These are phyloP conservation scores for Phytophthora aleatoria DNA, from an alignment of 352 stramenopile species.

Conservation along the genomic window DNA sequence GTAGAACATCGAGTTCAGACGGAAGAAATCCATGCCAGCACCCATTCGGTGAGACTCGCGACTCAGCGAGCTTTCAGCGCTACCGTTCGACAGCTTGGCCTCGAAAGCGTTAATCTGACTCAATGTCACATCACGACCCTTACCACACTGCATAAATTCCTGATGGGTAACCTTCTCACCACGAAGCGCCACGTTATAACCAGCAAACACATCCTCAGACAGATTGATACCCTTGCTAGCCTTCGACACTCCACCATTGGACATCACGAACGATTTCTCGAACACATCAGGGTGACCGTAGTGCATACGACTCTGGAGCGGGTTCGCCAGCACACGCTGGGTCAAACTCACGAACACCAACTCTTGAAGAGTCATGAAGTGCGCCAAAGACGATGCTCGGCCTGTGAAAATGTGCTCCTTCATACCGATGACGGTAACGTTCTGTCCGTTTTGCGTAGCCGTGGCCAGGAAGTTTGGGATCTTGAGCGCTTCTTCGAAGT, in stretches of 20 bases:
- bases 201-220: conserved; percentile 90
- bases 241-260: conserved; percentile 85
- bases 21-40: conserved; percentile 87
- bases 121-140: conserved; percentile 87
- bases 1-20: conserved; percentile 91
- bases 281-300: conserved; percentile 91
- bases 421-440: conserved; percentile 88
- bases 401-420: conserved; percentile 91
- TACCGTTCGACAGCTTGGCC: conserved; percentile 85
- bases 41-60: conserved; percentile 86
- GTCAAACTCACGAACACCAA: conserved; percentile 89
- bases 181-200: conserved; percentile 83
- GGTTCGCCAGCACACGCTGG: conserved; percentile 79
- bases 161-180: conserved; percentile 80
- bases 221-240: conserved; percentile 90
- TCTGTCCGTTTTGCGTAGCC: conserved; percentile 59
- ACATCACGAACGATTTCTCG: conserved; percentile 89
- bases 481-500: conserved; percentile 90
- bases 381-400: conserved; percentile 79
- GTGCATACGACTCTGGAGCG: conserved; percentile 83
- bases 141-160: conserved; percentile 90
- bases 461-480: conserved; percentile 89
- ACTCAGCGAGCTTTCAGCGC: conserved; percentile 79
- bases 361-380: conserved; percentile 90
- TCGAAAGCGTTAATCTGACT: conserved; percentile 90